These are phyloP conservation scores for Tolypocladium tropicale DNA, from an alignment of 2,329 filamentous ascomycete species.

Conservation along the genomic window DNA sequence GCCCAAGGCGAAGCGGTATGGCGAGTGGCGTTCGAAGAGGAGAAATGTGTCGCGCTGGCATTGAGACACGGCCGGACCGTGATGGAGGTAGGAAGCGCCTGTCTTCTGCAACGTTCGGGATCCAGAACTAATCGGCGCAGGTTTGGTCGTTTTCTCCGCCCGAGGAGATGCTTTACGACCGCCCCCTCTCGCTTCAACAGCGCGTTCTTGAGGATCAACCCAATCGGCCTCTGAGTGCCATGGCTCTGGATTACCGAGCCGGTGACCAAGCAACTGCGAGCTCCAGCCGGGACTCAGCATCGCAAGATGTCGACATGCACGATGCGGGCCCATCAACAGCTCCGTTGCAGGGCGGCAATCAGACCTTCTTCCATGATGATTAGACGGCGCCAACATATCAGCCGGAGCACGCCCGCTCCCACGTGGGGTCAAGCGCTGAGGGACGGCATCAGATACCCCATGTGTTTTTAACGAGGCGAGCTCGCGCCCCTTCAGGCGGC, in stretches of 20 bases:
- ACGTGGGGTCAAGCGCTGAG: not conserved
- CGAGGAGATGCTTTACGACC: slow-evolving; percentile 51
- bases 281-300: slow-evolving; percentile 22
- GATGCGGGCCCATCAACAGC: slow-evolving; percentile 47
- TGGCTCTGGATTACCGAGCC: slow-evolving; percentile 33
- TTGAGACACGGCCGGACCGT: slow-evolving; percentile 76
- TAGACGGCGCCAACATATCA: slow-evolving; percentile 8
- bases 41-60: slow-evolving; percentile 95
- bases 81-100: slow-evolving; percentile 69
- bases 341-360: slow-evolving; percentile 34
- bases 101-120: not conserved
- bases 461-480: not conserved
- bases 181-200: slow-evolving; percentile 39
- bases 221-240: slow-evolving; percentile 39
- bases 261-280: slow-evolving; percentile 16
- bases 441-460: not conserved
- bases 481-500: not conserved
- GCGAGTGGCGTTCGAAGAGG: slow-evolving; percentile 95
- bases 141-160: slow-evolving; percentile 94
- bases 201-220: slow-evolving; percentile 34
- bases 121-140: slow-evolving; percentile 29
- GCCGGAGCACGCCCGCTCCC: not conserved
- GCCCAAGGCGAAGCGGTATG: slow-evolving; percentile 90
- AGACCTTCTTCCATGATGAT: slow-evolving; percentile 42
- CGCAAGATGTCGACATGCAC: slow-evolving; percentile 44